A percentile compares a stretch with the other conserved stretches of the same genome.
Conservation (phyloP, 2,329 filamentous ascomycete species). For the Saccharata proteae region DNA sequence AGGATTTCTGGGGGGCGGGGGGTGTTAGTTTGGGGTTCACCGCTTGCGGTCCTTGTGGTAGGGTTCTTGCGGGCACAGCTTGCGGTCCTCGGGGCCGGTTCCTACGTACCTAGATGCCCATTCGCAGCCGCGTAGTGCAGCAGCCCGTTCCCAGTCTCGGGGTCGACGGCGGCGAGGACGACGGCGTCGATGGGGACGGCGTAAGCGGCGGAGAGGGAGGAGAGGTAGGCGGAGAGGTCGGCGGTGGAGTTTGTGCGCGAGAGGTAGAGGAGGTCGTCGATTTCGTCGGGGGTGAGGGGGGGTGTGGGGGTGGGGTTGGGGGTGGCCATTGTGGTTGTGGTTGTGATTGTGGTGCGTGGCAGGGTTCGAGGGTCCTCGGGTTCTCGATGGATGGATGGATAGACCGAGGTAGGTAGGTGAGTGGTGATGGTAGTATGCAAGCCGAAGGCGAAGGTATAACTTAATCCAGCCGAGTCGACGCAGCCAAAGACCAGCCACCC, state of each 20-base stretch:
- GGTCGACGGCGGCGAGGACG: constrained; percentile 58
- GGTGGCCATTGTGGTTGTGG: background rate
- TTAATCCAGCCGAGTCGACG: no score
- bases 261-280: constrained; percentile 86
- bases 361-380: no score
- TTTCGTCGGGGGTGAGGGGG: constrained; percentile 64
- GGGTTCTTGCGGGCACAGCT: background rate
- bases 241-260: constrained; percentile 64
- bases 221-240: constrained; percentile 51
- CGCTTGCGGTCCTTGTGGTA: background rate
- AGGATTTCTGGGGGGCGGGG: constrained; percentile 17
- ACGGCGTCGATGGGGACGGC: constrained; percentile 35
- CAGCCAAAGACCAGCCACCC: no score
- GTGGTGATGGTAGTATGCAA: no score
- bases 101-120: constrained; percentile 57
- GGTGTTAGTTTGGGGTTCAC: constrained; percentile 1
- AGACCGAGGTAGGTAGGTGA: no score
- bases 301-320: background rate
- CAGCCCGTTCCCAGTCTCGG: constrained; percentile 62
- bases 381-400: no score
- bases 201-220: constrained; percentile 50
- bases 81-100: background rate
- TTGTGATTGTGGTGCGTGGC: no score
- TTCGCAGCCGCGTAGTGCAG: constrained; percentile 92
- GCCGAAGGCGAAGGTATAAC: no score